Base-by-base conservation (phyloP, 2,329 filamentous ascomycete genomes). In the Aureobasidium subglaciale region DNA sequence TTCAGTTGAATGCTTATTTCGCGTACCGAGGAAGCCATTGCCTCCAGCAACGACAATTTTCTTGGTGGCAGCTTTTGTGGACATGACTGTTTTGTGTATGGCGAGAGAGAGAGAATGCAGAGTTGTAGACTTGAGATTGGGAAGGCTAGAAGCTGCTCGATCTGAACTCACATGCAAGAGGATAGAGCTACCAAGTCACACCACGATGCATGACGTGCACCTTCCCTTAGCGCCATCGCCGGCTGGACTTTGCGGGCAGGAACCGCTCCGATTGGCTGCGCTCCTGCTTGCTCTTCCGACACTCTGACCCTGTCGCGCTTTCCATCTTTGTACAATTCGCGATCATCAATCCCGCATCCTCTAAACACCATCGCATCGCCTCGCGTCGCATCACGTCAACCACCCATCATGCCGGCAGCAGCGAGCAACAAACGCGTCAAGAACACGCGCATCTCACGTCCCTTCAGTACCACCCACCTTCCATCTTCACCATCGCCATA, bases 41-140 rank as follows among this genome's bases (percentile, higher is more conserved):
- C 92, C 92, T 63, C 93, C 93, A 62, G 88, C 95, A 55, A 99
- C 90, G 38, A 97, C 84, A 40, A 99, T 78, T 72, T 84, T 86
- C 74, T 90, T 96, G 61, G 79, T 76, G 53, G 78, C 73, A 71
- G 83, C 81, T 71, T 68, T 73, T 65, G 59, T 56, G 27, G 49
- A 42, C 56, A 56, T 57, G 20, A 7, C 40, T 32, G 32, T n/a
- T n/a, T 5, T n/a, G 25, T 43, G 16, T 55, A 22, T 55, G 30
- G 18, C 11, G 3, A 30, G 22, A n/a, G 13, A 13, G 16, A 22
- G 11, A 3, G 20, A 29, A 5, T 10, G 32, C 35, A 25, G 18
- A 15, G 9, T n/a, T 30, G 30, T 6, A 35, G 24, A 10, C 2
- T 24, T n/a, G n/a, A 20, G 35, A 20, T 16, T 38, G 16, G 16